A percentile compares a stretch with the other conserved stretches of the same genome.
Conservation (phyloP, 345 rosid species). For the Salix caprea region DNA sequence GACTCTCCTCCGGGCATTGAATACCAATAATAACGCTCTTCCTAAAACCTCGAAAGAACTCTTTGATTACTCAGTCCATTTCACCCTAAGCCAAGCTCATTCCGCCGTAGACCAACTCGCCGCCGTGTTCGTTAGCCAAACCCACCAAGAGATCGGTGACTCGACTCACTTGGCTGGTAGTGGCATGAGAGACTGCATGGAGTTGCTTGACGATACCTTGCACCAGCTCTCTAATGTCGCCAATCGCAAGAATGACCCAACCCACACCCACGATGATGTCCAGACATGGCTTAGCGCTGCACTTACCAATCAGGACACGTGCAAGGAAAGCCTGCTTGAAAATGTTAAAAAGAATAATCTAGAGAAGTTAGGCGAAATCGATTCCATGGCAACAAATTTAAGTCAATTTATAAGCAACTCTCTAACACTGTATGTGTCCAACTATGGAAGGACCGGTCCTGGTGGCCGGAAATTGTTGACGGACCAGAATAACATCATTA, state of each 20-base stretch:
- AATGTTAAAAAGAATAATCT: neutral
- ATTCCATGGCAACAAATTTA: constrained; percentile 31
- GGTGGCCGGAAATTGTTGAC: constrained; percentile 15
- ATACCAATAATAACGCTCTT: neutral
- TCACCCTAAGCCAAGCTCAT: constrained; percentile 31
- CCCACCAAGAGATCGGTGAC: neutral
- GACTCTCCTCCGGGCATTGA: neutral
- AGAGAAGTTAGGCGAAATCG: constrained; percentile 10
- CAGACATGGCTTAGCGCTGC: constrained; percentile 58
- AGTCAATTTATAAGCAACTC: constrained; percentile 30
- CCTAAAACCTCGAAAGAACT: constrained; percentile 7
- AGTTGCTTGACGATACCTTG: constrained; percentile 47
- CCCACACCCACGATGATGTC: constrained; percentile 23
- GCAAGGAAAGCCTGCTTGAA: constrained; percentile 37
- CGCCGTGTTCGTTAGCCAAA: neutral
- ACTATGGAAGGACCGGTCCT: neutral
- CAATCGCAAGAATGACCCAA: neutral
- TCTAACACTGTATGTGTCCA: constrained; percentile 28
- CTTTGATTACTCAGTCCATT: constrained; percentile 34
- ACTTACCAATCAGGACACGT: constrained; percentile 52
- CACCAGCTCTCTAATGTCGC: constrained; percentile 36
- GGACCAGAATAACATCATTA: neutral
- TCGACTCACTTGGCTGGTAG: constrained; percentile 3
- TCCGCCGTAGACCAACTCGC: constrained; percentile 30
- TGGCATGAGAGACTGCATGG: constrained; percentile 40